Base-by-base conservation (phyloP, 495 filamentous ascomycete species). In the Hypoxylon lenormandii region DNA sequence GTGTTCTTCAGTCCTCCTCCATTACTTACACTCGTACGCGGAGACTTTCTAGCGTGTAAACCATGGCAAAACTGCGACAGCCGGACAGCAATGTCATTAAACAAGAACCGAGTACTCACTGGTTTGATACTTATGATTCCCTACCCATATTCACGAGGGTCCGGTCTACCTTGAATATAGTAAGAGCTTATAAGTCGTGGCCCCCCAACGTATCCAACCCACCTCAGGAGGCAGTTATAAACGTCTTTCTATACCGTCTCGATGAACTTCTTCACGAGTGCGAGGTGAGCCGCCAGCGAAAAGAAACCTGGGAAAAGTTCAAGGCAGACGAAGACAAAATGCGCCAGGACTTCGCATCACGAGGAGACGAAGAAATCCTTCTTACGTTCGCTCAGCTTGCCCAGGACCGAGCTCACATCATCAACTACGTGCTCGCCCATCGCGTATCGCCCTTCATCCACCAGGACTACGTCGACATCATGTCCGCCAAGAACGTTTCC, bases 351-450 rank as follows among this genome's bases (percentile, higher is more conserved):
- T 55, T 61, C 15, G 43, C 50, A 10, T 21, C 50, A 7, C 48
- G 22, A 16, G 4, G 50, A 1, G 33, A 49, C 2, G 15, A 49
- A 4, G 21, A 60, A 18, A 48, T 61, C 7, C 11, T 40, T n/a
- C 10, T 12, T 0, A 13, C 2, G 6, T 23, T 67, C 6, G 55
- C 38, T 15, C 8, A 23, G 2, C 28, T 60, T 2, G 64, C 57
- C 0, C 40, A 60, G 15, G 5, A 28, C 0, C 43, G 64, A 21
- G 56, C 49, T n/a, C 1, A 19, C 10, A 22, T 60, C 2, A 61
- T 61, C 43, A 56, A 61, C 23, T 67, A 55, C 57, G 1, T 67
- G 19, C 50, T 67, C 8, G 21, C 5, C 6, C 13, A n/a, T 30
- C 64, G 64, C 11, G 49, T 67, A 4, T 19, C 49, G 12, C 55